A percentile compares a stretch with the other conserved stretches of the same genome.
Conservation (phyloP, 2,329 filamentous ascomycete species). For the Trichothecium roseum region DNA sequence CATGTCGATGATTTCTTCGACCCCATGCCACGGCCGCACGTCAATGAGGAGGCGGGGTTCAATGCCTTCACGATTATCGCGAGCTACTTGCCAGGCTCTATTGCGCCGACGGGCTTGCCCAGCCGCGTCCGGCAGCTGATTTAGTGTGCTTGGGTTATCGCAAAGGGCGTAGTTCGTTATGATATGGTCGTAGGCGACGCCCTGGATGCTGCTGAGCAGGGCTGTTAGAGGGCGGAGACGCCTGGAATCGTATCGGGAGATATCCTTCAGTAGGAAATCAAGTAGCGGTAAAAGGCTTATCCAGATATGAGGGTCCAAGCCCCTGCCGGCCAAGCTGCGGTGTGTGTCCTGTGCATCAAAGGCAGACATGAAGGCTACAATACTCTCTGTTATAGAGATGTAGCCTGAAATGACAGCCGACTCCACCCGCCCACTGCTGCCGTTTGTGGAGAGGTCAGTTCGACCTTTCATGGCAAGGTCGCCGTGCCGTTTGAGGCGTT, state of each 20-base stretch:
- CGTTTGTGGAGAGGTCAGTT: slow-evolving; percentile 9
- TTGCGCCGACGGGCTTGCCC: slow-evolving; percentile 4
- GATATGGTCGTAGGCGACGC: slow-evolving; percentile 34
- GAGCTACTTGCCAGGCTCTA: neutral
- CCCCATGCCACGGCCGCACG: slow-evolving; percentile 28
- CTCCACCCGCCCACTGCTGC: slow-evolving; percentile 16
- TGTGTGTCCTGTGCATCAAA: slow-evolving; percentile 39
- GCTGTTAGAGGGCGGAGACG: slow-evolving; percentile 28
- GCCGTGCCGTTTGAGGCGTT: slow-evolving; percentile 42
- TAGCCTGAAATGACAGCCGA: slow-evolving; percentile 28
- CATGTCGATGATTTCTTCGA: slow-evolving; percentile 31
- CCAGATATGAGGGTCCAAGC: slow-evolving; percentile 30
- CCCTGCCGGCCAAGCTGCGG: slow-evolving; percentile 31
- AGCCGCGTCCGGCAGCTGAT: neutral
- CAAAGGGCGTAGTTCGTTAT: slow-evolving; percentile 21
- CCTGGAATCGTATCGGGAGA: slow-evolving; percentile 21
- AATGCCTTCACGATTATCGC: slow-evolving; percentile 5
- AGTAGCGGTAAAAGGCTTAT: slow-evolving; percentile 34
- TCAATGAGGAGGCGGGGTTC: slow-evolving; percentile 15
- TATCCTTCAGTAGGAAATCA: slow-evolving; percentile 25
- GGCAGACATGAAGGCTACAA: slow-evolving; percentile 41
- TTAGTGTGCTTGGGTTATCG: slow-evolving; percentile 7
- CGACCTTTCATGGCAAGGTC: slow-evolving; percentile 29
- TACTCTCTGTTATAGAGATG: slow-evolving; percentile 36
- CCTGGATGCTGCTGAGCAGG: slow-evolving; percentile 32